Conservation (phyloP, 768 basidiomycete genomes). For the Russula sp. region DNA sequence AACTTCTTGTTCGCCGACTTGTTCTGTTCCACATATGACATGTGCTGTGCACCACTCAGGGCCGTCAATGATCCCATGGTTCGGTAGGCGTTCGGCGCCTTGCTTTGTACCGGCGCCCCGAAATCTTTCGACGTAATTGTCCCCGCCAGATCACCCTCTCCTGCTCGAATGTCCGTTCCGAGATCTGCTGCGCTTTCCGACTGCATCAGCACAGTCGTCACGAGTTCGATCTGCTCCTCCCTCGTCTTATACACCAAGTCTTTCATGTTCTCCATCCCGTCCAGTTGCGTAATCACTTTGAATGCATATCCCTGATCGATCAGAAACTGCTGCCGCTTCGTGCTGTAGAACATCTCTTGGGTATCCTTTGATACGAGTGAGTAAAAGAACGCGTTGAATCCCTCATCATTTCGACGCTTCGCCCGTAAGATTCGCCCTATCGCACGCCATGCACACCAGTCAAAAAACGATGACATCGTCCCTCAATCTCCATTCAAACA, state of each 20-base stretch:
- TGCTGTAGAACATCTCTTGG: slow-evolving; percentile 99
- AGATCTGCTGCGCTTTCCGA: slow-evolving; percentile 89
- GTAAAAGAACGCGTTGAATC: slow-evolving; percentile 99
- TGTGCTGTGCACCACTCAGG: slow-evolving; percentile 83
- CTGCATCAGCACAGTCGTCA: slow-evolving; percentile 87
- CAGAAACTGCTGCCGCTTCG: slow-evolving; percentile 96
- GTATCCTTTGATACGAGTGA: slow-evolving; percentile 98
- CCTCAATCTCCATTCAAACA: slow-evolving; percentile 26
- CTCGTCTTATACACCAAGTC: slow-evolving; percentile 88
- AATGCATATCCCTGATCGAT: slow-evolving; percentile 99
- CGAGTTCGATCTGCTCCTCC: slow-evolving; percentile 92
- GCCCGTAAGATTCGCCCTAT: slow-evolving; percentile 92
- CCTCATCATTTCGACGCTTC: slow-evolving; percentile 96
- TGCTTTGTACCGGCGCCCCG: slow-evolving; percentile 46
- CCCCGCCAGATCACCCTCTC: slow-evolving; percentile 80
- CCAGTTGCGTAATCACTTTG: slow-evolving; percentile 97
- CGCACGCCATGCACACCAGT: background rate
- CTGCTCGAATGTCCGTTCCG: slow-evolving; percentile 75
- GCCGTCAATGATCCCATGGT: slow-evolving; percentile 79
- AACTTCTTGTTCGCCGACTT: slow-evolving; percentile 84
- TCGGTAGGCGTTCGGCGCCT: slow-evolving; percentile 63
- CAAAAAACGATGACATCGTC: background rate
- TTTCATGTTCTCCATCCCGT: slow-evolving; percentile 79
- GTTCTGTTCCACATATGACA: slow-evolving; percentile 91
- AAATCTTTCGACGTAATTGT: slow-evolving; percentile 85